Evolutionary conservation across 306 rosid species (phyloP).

Genomic region (Cucumis melo): DNA sequence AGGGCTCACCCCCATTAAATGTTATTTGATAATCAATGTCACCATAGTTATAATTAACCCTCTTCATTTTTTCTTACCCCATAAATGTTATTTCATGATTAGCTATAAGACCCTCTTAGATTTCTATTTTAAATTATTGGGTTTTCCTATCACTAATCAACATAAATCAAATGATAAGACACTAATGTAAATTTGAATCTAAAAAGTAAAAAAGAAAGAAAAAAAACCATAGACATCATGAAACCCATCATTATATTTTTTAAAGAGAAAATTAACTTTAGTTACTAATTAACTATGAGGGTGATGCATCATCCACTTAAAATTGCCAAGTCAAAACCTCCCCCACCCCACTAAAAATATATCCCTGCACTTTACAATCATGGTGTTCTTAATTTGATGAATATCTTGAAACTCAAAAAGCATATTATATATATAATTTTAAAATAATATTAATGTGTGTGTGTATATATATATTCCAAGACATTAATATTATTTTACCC

Average conservation of each 20-base stretch:
- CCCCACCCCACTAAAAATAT: neutral
- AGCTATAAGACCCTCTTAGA: neutral
- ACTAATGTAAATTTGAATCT: neutral
- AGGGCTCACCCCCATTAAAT: neutral
- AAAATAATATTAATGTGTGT: no score
- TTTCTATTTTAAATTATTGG: neutral
- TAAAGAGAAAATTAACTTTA: neutral
- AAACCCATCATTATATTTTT: neutral
- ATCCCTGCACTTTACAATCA: conserved; percentile 1
- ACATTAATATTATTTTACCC: neutral
- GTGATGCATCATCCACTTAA: neutral
- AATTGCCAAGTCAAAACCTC: neutral
- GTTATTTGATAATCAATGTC: neutral
- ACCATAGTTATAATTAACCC: neutral
- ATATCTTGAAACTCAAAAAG: neutral
- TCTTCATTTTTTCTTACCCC: neutral
- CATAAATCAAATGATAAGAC: neutral
- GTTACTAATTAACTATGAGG: neutral
- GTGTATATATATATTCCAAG: neutral
- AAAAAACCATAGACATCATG: neutral
- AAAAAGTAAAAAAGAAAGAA: no score
- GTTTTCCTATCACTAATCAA: neutral
- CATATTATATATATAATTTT: neutral
- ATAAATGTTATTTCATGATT: neutral
- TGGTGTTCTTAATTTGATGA: neutral